Percentiles rank a stretch among this genome's conserved stretches.
Conservation (phyloP, 768 basidiomycete species). For the Boletus tomentosulus region DNA sequence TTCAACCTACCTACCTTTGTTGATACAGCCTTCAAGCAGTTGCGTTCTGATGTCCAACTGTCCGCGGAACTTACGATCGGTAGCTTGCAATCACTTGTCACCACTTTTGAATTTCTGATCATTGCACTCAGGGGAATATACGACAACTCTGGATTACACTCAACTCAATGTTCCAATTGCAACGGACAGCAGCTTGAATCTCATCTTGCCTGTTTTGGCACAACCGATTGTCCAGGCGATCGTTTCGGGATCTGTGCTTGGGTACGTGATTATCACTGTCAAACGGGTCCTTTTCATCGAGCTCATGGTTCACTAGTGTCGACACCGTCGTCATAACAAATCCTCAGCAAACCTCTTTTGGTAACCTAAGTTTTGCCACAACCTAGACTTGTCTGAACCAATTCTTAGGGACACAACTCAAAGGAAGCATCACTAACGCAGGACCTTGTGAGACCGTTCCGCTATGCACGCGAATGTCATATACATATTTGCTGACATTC, state of each 20-base stretch:
- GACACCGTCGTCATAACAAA: constrained; percentile 58
- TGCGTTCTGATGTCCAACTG: constrained; percentile 58
- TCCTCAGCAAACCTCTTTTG: constrained; percentile 54
- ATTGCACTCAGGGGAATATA: constrained; percentile 50
- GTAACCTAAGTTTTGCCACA: constrained; percentile 26
- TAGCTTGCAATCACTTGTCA: constrained; percentile 12
- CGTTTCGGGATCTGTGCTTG: constrained; percentile 52
- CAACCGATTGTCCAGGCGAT: constrained; percentile 73
- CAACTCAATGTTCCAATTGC: constrained; percentile 52
- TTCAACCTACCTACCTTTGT: constrained; percentile 64
- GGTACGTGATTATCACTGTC: constrained; percentile 33
- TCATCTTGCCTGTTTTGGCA: constrained; percentile 67
- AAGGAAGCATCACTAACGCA: constrained; percentile 62
- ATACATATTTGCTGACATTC: constrained; percentile 4
- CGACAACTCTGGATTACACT: constrained; percentile 57
- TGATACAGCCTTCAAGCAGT: constrained; percentile 59
- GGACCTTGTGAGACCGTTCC: constrained; percentile 57
- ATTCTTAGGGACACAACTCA: constrained; percentile 44
- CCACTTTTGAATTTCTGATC: constrained; percentile 1
- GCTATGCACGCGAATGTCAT: background rate
- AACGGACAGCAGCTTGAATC: constrained; percentile 58
- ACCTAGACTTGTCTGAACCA: background rate
- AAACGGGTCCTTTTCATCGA: background rate
- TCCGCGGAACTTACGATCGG: constrained; percentile 56
- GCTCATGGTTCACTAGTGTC: constrained; percentile 36